Conservation (phyloP, 2,329 filamentous ascomycete genomes). For the Elsinoe australis region DNA sequence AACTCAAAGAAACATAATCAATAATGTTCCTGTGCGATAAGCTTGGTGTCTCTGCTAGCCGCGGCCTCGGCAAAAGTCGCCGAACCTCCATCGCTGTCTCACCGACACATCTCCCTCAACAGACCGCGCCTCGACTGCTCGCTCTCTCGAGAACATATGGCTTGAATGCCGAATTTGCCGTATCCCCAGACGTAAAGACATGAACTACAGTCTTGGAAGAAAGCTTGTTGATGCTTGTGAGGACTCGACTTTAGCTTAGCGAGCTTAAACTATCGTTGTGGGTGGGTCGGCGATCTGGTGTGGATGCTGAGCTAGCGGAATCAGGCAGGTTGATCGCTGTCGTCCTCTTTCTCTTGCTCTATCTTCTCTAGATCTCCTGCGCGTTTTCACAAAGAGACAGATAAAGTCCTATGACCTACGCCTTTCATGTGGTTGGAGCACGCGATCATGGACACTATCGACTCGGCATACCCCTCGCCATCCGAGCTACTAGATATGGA, state of each 20-base stretch:
- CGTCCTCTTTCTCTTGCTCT: background rate
- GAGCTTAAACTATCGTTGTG: slow-evolving; percentile 1
- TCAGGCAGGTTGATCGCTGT: slow-evolving; percentile 12
- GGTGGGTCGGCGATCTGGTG: slow-evolving; percentile 2
- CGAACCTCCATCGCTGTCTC: no score
- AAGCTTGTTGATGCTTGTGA: slow-evolving; percentile 9
- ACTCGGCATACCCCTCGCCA: background rate
- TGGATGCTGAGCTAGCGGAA: slow-evolving; percentile 12
- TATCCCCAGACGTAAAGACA: no score
- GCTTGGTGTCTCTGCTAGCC: no score
- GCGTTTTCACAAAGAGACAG: background rate
- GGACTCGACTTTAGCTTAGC: background rate
- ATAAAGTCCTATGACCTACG: background rate
- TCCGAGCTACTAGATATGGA: background rate
- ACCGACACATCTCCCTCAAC: no score
- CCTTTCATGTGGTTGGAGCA: no score
- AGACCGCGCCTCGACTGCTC: background rate
- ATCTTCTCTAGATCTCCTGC: background rate
- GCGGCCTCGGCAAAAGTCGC: no score
- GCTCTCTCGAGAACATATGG: background rate
- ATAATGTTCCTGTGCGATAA: no score
- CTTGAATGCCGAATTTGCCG: background rate
- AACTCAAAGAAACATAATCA: no score
- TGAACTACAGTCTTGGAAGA: slow-evolving; percentile 10
- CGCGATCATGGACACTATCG: no score